phyloP scores from a whole-genome alignment of 441 rosid genomes.

The Dalechampia spathulata region DNA sequence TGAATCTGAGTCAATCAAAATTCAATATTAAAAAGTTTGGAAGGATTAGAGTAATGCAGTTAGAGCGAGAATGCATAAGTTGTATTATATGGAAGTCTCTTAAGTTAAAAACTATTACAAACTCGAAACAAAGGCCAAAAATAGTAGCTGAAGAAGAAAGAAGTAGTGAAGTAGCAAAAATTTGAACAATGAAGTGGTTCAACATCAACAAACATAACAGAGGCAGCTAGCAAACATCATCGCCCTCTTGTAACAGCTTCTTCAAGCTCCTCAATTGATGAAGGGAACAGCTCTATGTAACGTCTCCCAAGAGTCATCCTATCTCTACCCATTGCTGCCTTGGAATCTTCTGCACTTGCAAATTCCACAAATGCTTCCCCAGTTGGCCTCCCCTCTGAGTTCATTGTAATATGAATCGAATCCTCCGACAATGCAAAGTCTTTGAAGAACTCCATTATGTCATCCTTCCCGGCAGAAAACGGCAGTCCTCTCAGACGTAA shows the following conservation, averaged over 20 bases:
- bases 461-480: constrained; percentile 88
- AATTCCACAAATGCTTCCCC: constrained; percentile 96
- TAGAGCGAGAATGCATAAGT: too few species aligned
- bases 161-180: too few species aligned
- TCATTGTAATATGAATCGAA: constrained; percentile 55
- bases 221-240: too few species aligned
- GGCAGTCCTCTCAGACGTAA: constrained; percentile 88
- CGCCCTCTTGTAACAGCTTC: constrained; percentile 73
- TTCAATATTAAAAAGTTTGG: too few species aligned
- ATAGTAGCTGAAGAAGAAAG: too few species aligned
- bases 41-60: too few species aligned
- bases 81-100: too few species aligned
- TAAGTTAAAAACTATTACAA: too few species aligned
- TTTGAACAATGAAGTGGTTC: constrained; percentile 4
- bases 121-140: too few species aligned
- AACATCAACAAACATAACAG: too few species aligned
- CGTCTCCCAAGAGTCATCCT: constrained; percentile 91
- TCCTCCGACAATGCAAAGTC: constrained; percentile 67
- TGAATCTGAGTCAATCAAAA: too few species aligned
- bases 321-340: constrained; percentile 90
- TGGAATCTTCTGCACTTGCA: constrained; percentile 61
- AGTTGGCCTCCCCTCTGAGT: constrained; percentile 80
- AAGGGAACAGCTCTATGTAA: constrained; percentile 87
- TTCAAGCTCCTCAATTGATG: constrained; percentile 64
- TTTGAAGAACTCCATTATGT: constrained; percentile 76